Evolutionary conservation across 2,329 filamentous ascomycete species (phyloP).

Genomic region (Fusarium sp.): DNA sequence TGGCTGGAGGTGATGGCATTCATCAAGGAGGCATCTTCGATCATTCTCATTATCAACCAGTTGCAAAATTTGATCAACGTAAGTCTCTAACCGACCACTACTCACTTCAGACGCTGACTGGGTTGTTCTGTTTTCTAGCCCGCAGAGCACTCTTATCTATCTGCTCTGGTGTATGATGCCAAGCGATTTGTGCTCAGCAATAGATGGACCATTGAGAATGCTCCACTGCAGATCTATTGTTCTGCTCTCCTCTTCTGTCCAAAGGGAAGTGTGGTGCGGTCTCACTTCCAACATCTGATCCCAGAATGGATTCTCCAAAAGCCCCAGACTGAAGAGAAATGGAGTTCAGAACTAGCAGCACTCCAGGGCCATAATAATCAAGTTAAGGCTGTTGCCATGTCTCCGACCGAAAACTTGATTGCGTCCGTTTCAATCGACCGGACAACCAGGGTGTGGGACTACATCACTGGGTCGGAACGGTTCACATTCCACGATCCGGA

Average conservation of each 20-base stretch:
- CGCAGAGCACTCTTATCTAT: not conserved
- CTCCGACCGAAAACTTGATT: not conserved
- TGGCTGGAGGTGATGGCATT: constrained; percentile 24
- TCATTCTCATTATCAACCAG: not conserved
- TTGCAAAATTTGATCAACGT: constrained; percentile 1
- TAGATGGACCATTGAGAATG: constrained; percentile 6
- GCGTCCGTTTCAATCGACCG: not conserved
- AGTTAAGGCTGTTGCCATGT: not conserved
- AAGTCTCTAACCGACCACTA: not conserved
- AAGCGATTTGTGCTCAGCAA: constrained; percentile 6
- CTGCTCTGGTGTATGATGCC: not conserved
- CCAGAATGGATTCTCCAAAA: constrained; percentile 10
- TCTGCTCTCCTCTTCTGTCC: constrained; percentile 18
- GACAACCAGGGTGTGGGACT: constrained; percentile 11
- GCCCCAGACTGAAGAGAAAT: not conserved
- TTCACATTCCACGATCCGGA: not conserved
- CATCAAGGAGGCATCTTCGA: not conserved
- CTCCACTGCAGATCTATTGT: constrained; percentile 20
- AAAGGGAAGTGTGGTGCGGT: not conserved
- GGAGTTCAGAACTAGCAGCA: not conserved
- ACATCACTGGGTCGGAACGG: not conserved
- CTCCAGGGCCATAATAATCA: not conserved
- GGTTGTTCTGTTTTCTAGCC: not conserved
- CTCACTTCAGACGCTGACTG: not conserved
- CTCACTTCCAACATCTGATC: not conserved